A percentile compares a stretch with the other conserved stretches of the same genome.
These are phyloP conservation scores for Eragrostis nindensis DNA, from an alignment of 176 grass and related monocot species.

Conservation along the genomic window DNA sequence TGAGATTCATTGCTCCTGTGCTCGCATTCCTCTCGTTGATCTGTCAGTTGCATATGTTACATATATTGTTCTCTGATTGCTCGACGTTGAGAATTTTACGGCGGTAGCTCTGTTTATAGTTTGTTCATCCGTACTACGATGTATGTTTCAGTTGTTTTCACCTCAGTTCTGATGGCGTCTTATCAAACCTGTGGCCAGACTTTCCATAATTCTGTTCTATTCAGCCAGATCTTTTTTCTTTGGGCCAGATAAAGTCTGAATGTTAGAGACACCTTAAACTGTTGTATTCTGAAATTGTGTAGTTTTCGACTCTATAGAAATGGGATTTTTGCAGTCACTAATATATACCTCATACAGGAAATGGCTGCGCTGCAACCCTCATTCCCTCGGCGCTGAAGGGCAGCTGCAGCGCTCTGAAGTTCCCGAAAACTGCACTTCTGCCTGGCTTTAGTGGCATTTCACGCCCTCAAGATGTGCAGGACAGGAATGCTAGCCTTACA, in stretches of 20 bases:
- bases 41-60: not conserved
- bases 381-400: conserved; percentile 59
- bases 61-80: not conserved
- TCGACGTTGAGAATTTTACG: not conserved
- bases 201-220: not conserved
- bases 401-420: conserved; percentile 48
- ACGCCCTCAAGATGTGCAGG: conserved; percentile 35
- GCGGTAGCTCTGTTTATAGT: not conserved
- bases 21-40: not conserved
- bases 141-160: not conserved
- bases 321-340: not conserved
- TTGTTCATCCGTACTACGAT: not conserved
- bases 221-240: not conserved
- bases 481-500: conserved; percentile 45
- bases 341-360: conserved; percentile 41
- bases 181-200: not conserved
- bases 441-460: conserved; percentile 49
- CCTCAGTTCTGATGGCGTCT: not conserved
- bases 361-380: conserved; percentile 82
- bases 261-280: not conserved
- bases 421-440: conserved; percentile 54
- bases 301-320: not conserved
- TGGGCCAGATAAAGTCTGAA: not conserved
- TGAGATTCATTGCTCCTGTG: not conserved
- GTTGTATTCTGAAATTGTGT: not conserved